phyloP scores from a whole-genome alignment of 2,329 filamentous ascomycete genomes.

The Hypoxylon sp. region DNA sequence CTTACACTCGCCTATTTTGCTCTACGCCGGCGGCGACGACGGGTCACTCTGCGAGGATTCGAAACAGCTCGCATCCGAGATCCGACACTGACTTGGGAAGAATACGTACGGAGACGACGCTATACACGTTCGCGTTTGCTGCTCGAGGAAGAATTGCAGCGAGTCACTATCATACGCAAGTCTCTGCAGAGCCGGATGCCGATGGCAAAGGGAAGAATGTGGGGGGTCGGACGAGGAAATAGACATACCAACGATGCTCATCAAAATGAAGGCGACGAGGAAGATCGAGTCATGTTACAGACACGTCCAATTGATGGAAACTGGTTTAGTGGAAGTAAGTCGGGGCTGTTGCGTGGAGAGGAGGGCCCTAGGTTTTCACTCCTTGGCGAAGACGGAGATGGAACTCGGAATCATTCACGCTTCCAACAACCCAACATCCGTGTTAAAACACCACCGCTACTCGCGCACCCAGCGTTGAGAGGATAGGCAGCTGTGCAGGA shows the following conservation, averaged over 20 bases:
- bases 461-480: conserved; percentile 10
- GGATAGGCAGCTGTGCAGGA: no score
- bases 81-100: conserved; percentile 37
- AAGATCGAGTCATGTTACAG: background rate
- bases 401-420: no score
- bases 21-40: conserved; percentile 20
- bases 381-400: no score
- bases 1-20: conserved; percentile 4
- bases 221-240: background rate
- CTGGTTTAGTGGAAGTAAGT: no score
- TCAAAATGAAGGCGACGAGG: background rate
- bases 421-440: background rate
- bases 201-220: background rate
- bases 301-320: background rate
- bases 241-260: background rate
- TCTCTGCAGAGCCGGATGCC: conserved; percentile 38
- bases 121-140: conserved; percentile 34
- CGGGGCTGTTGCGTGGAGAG: no score
- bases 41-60: conserved; percentile 10
- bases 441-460: conserved; percentile 3
- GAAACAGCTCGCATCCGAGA: conserved; percentile 30
- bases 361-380: no score
- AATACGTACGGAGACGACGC: conserved; percentile 30
- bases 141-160: conserved; percentile 37
- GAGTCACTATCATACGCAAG: conserved; percentile 36